phyloP scores from a whole-genome alignment of 306 rosid genomes.

The Lathyrus aphaca region DNA sequence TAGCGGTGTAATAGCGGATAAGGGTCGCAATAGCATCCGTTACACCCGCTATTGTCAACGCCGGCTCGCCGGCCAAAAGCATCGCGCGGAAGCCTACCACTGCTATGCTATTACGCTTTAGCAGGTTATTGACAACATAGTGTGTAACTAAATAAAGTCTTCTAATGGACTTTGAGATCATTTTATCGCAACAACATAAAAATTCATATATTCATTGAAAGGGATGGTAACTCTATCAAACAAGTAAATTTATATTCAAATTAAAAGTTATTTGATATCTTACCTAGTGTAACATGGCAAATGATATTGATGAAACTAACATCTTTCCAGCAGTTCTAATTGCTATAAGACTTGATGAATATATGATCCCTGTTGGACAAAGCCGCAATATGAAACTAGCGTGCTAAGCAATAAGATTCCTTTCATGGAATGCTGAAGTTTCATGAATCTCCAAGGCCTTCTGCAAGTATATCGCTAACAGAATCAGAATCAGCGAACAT shows the following conservation, averaged over 20 bases:
- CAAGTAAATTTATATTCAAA: conserved; percentile 21
- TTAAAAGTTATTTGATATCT: conserved; percentile 20
- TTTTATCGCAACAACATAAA: conserved; percentile 18
- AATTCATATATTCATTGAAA: background rate
- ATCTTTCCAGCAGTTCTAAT: conserved; percentile 10
- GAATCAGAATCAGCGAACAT: conserved; percentile 52
- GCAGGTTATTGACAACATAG: too few relatives aligned
- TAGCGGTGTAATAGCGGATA: too few relatives aligned
- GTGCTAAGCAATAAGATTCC: conserved; percentile 28
- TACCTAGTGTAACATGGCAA: conserved; percentile 30
- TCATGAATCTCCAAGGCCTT: conserved; percentile 60
- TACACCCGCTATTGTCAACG: too few relatives aligned
- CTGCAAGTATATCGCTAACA: conserved; percentile 76
- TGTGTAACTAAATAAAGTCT: conserved; percentile 10
- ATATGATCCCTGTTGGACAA: too few relatives aligned
- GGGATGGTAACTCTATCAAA: background rate
- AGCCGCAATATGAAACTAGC: too few relatives aligned
- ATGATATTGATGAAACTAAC: conserved; percentile 16
- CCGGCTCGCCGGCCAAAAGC: too few relatives aligned
- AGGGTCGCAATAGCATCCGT: too few relatives aligned
- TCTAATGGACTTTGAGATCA: conserved; percentile 12
- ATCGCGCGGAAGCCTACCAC: too few relatives aligned
- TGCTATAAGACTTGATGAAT: conserved; percentile 24
- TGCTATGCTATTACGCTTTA: too few relatives aligned
- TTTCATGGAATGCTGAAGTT: conserved; percentile 32